Conservation (phyloP, 495 filamentous ascomycete species). For the Gamarada debralockiae region DNA sequence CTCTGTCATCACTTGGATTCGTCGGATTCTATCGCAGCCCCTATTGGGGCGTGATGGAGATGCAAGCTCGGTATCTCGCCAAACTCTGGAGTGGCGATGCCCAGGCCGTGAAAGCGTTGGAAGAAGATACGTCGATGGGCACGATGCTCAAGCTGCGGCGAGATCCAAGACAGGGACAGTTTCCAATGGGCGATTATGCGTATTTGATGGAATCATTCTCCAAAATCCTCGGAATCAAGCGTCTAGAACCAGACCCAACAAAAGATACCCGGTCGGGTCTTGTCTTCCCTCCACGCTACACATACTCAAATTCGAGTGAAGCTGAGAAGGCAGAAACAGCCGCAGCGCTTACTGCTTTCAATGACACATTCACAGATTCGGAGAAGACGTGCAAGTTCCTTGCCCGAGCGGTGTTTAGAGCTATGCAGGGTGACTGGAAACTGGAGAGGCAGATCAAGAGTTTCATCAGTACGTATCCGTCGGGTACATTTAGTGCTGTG, state of each 20-base stretch:
- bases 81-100: slow-evolving; percentile 34
- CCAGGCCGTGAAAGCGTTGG: slow-evolving; percentile 8
- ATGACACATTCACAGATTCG: slow-evolving; percentile 11
- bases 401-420: slow-evolving; percentile 64
- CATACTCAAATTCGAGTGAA: slow-evolving; percentile 1
- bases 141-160: slow-evolving; percentile 38
- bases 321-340: slow-evolving; percentile 2
- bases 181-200: slow-evolving; percentile 78
- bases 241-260: slow-evolving; percentile 12
- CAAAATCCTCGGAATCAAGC: slow-evolving; percentile 42
- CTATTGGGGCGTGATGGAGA: slow-evolving; percentile 84
- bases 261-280: slow-evolving; percentile 29
- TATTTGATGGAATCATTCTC: slow-evolving; percentile 73
- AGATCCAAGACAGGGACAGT: slow-evolving; percentile 49
- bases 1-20: slow-evolving; percentile 66
- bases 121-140: slow-evolving; percentile 38
- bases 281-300: slow-evolving; percentile 23
- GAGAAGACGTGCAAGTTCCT: slow-evolving; percentile 36
- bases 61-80: slow-evolving; percentile 70
- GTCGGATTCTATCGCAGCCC: slow-evolving; percentile 84
- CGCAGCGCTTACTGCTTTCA: slow-evolving; percentile 6
- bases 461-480: slow-evolving; percentile 45
- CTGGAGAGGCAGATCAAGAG: slow-evolving; percentile 47
- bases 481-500: slow-evolving; percentile 56
- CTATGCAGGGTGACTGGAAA: slow-evolving; percentile 69